Evolutionary conservation across 345 rosid species (phyloP), one percentile per base, ranked within the genome.

Genomic region (Arabis alpina): DNA sequence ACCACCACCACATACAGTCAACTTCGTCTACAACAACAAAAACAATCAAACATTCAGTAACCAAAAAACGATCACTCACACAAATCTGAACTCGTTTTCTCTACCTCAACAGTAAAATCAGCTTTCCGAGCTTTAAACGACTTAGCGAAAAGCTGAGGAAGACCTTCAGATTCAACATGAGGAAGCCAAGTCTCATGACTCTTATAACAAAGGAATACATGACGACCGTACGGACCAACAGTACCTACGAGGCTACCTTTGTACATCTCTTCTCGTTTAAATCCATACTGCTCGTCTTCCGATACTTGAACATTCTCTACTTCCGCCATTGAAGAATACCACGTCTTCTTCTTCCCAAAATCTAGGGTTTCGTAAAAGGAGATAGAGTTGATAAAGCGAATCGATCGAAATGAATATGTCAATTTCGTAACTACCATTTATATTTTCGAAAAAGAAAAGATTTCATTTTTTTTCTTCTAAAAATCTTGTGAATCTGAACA

Each of bases 261-360:
- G 65, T 83, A 79, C 97, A 94, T 91, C 84, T 94, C 97, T 66
- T 70, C 25, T 34, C 97, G 82, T 56, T 79, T 82, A 81, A 94
- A 94, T 3, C 97, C 99, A 60, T 73, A 89, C 32, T 73, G 80
- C 40, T 81, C 80, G 13, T 78, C 88, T 7, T 86, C 86, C 32
- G 82, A 86, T 0, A 77, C 80, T 25, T 90, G 61, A 15, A 58
- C 54, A 15, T 44, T 55, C 45, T 54, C 84, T 32, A 72, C 39
- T 56, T 77, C 81, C 67, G 86, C 88, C 90, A 88, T 88, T 5
- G 83, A 64, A 8, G 63, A 61, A 61, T 49, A 53, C 39, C 16
- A 4, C 16, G 34, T 44, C n/a, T 19, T 54, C 68, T 42, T 59
- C 11, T 0, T 4, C 16, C 40, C 54, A 34, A 43, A 52, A 19